phyloP scores from a whole-genome alignment of 108 stramenopile species.

The Conticribra weissflogii region DNA sequence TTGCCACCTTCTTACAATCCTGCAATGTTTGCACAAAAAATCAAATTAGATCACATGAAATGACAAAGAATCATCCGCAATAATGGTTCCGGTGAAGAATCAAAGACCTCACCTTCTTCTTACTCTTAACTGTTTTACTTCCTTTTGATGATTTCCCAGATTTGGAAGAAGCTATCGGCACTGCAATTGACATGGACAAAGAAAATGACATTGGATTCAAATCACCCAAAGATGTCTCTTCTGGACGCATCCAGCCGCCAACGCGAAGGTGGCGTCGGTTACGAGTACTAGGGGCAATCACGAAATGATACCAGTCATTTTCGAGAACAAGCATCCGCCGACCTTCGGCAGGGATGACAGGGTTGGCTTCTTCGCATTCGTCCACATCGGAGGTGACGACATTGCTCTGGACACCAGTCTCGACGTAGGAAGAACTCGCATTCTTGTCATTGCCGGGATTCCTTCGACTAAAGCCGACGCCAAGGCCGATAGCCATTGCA shows the following conservation, averaged over 20 bases:
- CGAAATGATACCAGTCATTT: not conserved
- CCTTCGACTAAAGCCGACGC: not conserved
- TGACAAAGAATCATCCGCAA: not conserved
- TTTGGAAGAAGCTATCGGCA: not conserved
- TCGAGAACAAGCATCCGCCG: not conserved
- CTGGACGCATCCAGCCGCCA: too few species aligned
- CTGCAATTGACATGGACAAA: not conserved
- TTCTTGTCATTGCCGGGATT: not conserved
- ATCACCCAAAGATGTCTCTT: too few species aligned
- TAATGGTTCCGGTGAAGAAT: not conserved
- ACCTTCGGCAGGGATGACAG: not conserved
- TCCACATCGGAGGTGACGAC: not conserved
- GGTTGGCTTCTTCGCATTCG: not conserved
- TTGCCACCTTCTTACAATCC: not conserved
- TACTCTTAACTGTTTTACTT: not conserved
- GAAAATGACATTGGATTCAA: not conserved
- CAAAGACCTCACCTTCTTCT: not conserved
- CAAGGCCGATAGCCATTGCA: not conserved
- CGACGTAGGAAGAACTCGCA: not conserved
- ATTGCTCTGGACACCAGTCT: not conserved
- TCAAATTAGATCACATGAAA: not conserved
- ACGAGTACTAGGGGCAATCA: not conserved
- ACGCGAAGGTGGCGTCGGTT: too few species aligned
- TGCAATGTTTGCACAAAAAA: not conserved
- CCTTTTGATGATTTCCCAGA: not conserved